Base-by-base conservation (phyloP, 108 stramenopile species). In the Chaetoceros tenuissimus region DNA sequence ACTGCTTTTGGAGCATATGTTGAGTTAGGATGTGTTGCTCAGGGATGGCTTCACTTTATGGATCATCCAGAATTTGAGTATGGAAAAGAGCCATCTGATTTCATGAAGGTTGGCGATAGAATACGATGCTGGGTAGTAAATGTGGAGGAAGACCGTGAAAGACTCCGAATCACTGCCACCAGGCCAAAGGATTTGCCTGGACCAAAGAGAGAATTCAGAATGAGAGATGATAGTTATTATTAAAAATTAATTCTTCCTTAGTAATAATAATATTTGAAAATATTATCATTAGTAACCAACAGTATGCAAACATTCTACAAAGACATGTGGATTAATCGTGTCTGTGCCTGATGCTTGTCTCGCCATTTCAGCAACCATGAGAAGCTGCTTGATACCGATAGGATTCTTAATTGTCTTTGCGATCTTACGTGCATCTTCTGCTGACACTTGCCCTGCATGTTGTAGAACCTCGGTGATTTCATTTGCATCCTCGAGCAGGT, bases 361-460 rank as follows among this genome's bases (percentile, higher is more conserved):
- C 18, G 98, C 98, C 98, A 99, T 99, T 72, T 96, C 95, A 20
- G 87, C 83, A 7, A 96, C 87, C 89, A 96, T 89, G 50, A 99
- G 63, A 23, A 99, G 68, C 53, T 92, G 86, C 73, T 99, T 99
- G 72, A 99, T 92, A 56, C 96, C 97, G 57, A 99, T 97, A 0
- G 97, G 95, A 54, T 51, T 60, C 18, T 73, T 73, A 62, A 97
- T 94, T 3, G 87, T 83, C 53, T 78, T 72, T 25, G 91, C 88
- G 62, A 99, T 99, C 24, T 59, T 71, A 31, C 76, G 62, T 21
- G 94, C 85, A 55, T 94, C 95, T 23, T 66, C 64, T 52, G 85
- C 82, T 22, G 53, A 62, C 75, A 87, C 69, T 44, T 85, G 76
- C 45, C 91, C 94, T 5, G 91, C 80, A 3, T 86, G 81, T 44